Conservation (phyloP, 352 stramenopile genomes). For the Globisporangium irregulare region DNA sequence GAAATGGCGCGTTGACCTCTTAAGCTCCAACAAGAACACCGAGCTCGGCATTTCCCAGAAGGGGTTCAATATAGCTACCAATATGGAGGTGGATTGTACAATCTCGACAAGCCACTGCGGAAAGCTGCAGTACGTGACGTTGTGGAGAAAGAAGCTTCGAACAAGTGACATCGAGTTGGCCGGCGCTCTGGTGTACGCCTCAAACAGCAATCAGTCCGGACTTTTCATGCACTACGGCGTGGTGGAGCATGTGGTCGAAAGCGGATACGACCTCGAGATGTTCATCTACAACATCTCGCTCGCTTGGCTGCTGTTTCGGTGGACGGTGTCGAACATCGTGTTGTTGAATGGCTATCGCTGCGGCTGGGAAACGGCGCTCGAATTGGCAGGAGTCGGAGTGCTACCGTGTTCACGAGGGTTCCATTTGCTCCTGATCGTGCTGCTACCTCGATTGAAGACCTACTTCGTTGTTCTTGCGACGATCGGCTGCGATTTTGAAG, state of each 20-base stretch:
- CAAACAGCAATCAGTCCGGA: constrained; percentile 30
- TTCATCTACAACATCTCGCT: constrained; percentile 30
- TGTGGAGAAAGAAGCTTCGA: constrained; percentile 27
- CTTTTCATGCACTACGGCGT: constrained; percentile 32
- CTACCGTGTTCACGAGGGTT: constrained; percentile 36
- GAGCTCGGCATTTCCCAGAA: constrained; percentile 16
- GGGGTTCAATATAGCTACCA: constrained; percentile 37
- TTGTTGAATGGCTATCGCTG: constrained; percentile 26
- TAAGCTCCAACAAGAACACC: constrained; percentile 28
- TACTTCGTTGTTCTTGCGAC: constrained; percentile 40
- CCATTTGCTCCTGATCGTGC: constrained; percentile 37
- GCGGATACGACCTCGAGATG: constrained; percentile 41
- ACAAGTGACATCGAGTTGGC: constrained; percentile 3
- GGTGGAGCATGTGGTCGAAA: constrained; percentile 15
- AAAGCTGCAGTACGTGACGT: constrained; percentile 11
- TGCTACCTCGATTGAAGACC: constrained; percentile 39
- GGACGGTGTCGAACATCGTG: constrained; percentile 35
- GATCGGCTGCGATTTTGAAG: constrained; percentile 40
- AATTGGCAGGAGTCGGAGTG: constrained; percentile 33
- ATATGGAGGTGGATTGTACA: constrained; percentile 29
- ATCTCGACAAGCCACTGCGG: not conserved
- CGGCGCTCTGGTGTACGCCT: constrained; percentile 25
- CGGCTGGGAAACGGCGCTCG: constrained; percentile 21
- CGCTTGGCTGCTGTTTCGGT: constrained; percentile 29
- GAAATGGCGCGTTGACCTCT: constrained; percentile 33